phyloP scores from a whole-genome alignment of 805 yeast species.

The Cyberlindnera mrakii region DNA sequence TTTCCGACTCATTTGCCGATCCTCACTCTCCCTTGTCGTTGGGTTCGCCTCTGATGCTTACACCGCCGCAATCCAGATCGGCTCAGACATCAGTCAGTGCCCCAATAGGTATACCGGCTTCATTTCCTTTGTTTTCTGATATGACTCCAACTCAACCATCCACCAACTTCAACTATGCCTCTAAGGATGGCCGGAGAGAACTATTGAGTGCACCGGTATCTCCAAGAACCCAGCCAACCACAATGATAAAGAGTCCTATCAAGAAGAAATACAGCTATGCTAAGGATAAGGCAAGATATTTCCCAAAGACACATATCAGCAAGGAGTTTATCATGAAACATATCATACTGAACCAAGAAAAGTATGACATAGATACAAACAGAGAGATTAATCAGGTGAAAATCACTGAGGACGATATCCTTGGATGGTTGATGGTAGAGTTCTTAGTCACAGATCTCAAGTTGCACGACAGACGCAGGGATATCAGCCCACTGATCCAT shows the following conservation, averaged over 20 bases:
- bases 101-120: no score
- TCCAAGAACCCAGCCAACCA: not conserved
- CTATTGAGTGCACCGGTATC: not conserved
- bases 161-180: no score
- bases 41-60: no score
- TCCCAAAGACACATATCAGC: conserved; percentile 3
- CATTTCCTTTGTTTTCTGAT: no score
- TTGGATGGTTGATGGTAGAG: conserved; percentile 13
- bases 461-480: conserved; percentile 11
- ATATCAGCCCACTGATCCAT: conserved; percentile 5
- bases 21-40: no score
- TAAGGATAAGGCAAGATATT: conserved; percentile 4
- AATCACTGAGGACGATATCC: conserved; percentile 7
- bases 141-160: no score
- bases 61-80: no score
- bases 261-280: not conserved
- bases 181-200: no score
- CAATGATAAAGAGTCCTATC: not conserved
- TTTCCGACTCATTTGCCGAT: no score
- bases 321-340: conserved; percentile 13
- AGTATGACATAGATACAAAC: conserved; percentile 1
- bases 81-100: no score
- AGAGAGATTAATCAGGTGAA: conserved; percentile 1
- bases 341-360: conserved; percentile 5
- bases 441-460: conserved; percentile 12